These are phyloP conservation scores for Phytophthora pistaciae DNA, from an alignment of 352 stramenopile species.

Conservation along the genomic window DNA sequence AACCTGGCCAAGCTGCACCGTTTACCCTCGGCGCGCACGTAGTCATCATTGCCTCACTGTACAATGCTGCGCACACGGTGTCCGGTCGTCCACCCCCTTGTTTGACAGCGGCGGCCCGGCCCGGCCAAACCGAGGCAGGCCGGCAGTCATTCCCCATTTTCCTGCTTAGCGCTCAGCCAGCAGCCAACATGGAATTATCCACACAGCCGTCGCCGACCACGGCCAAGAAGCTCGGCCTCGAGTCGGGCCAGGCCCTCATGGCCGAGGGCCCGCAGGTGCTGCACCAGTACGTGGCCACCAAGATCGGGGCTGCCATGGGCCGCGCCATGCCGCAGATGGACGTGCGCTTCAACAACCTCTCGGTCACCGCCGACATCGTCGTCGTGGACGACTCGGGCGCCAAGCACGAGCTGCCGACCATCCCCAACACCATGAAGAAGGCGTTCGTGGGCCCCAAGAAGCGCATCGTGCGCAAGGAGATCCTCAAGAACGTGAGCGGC, in stretches of 20 bases:
- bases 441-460: constrained; percentile 35
- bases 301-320: constrained; percentile 38
- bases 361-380: constrained; percentile 41
- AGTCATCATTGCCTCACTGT: neutral
- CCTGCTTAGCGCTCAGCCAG: constrained; percentile 16
- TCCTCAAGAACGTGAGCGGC: constrained; percentile 49
- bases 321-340: constrained; percentile 52
- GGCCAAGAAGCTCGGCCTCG: constrained; percentile 30
- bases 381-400: constrained; percentile 23
- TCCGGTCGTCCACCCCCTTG: constrained; percentile 20
- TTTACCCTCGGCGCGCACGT: constrained; percentile 3
- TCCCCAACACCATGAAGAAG: constrained; percentile 48
- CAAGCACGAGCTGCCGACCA: constrained; percentile 39
- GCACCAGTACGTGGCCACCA: constrained; percentile 39
- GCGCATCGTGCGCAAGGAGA: neutral
- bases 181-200: constrained; percentile 17
- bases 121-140: neutral
- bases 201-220: constrained; percentile 19
- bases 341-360: constrained; percentile 59
- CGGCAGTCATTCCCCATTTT: constrained; percentile 33
- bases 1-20: constrained; percentile 10
- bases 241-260: constrained; percentile 35
- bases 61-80: constrained; percentile 20
- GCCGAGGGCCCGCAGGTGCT: constrained; percentile 43
- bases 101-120: constrained; percentile 19